Evolutionary conservation across 2,329 filamentous ascomycete genomes (phyloP), one percentile per base, ranked within the genome.

Genomic region (Aspergillus aculeatus): DNA sequence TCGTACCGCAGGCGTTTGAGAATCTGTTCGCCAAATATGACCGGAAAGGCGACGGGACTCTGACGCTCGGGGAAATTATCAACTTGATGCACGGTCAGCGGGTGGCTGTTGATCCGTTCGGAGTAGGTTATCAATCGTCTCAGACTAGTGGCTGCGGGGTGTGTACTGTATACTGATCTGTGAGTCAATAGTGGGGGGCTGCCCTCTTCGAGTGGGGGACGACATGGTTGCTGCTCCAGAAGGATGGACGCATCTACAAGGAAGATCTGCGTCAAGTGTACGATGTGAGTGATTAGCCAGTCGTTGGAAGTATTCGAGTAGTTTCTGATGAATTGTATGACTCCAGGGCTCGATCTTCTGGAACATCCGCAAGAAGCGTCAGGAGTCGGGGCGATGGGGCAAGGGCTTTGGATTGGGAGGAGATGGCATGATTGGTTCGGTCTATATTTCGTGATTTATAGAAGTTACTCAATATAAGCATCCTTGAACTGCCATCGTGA

Each of bases 21-120:
- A 78, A 82, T 44, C 70, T 82, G 29, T 82, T 82, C 60, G 63
- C 71, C 1, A 82, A 81, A 63, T 82, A 81, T 64, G 75, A 77
- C 57, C 41, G 69, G 47, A 63, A 71, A 29, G 35, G 74, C 62
- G 71, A 78, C 66, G 72, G 77, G 16, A 75, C 75, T 1, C 57
- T 82, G 62, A 75, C 74, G 0, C 55, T 77, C 1, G 63, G 68
- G 54, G 80, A 81, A 62, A 59, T 80, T 23, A 64, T 69, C 19
- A 67, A 69, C 10, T 65, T 77, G 66, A 71, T 76, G 64, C 75
- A 74, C 58, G 78, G 77, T 6, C 77, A 82, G 67, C 67, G 78
- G n/a, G 67, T 75, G 59, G 62, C 70, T 4, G 68, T 68, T n/a
- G 80, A 83, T 71, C 72, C 75, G 2, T 79, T 80, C 59, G 80